Conservation (phyloP, 2,329 filamentous ascomycete genomes). For the Aspergillus ibericus region DNA sequence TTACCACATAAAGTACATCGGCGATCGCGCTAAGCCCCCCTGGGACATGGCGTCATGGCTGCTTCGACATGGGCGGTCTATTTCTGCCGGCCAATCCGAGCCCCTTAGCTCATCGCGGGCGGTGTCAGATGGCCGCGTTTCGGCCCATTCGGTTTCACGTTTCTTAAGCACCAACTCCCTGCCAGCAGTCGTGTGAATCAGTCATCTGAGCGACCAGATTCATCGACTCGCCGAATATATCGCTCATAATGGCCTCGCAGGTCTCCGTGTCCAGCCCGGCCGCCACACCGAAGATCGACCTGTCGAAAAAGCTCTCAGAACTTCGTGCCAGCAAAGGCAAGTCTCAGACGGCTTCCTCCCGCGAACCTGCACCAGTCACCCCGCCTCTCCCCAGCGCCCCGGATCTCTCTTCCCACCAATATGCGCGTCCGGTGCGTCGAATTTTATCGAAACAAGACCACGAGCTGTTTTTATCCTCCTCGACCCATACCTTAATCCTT, state of each 20-base stretch:
- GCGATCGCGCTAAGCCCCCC: conserved; percentile 7
- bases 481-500: conserved; percentile 72
- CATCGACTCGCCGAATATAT: not conserved
- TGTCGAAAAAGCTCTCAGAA: conserved; percentile 43
- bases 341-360: conserved; percentile 26
- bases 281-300: conserved; percentile 31
- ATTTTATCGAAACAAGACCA: conserved; percentile 83
- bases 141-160: not conserved
- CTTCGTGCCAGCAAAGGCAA: conserved; percentile 38
- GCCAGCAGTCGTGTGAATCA: not conserved
- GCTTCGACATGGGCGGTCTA: conserved; percentile 13
- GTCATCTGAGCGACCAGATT: not conserved
- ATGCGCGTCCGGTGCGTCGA: conserved; percentile 68
- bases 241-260: conserved; percentile 26
- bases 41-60: not conserved
- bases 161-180: not conserved
- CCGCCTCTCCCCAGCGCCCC: conserved; percentile 70
- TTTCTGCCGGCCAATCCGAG: not conserved
- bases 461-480: conserved; percentile 73
- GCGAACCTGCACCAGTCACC: conserved; percentile 69
- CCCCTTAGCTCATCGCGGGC: conserved; percentile 3
- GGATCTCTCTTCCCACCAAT: conserved; percentile 59
- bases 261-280: conserved; percentile 13
- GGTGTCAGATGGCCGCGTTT: not conserved
- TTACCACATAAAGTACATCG: no score